Base-by-base conservation (phyloP, 805 yeast species). In the Saccharomycopsis schoenii region DNA sequence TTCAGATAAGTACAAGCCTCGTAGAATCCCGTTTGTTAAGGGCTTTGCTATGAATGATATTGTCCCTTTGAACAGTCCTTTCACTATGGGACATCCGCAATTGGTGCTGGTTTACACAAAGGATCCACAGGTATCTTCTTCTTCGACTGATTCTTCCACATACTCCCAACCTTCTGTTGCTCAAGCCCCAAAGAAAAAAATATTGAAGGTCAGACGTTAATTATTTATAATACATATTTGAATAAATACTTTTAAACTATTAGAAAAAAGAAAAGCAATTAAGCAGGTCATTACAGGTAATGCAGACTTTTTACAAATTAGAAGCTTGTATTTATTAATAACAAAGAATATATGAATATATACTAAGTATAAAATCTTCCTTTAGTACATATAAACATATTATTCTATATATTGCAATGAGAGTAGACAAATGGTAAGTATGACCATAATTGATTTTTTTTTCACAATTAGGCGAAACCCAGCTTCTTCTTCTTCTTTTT, bases 21-120 rank as follows among this genome's bases (percentile, higher is more conserved):
- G 79, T 67, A 77, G 81, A 72, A 72, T 86, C 68, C 96, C 96
- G 11, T 77, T 74, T 61, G 97, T 96, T n/a, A 82, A 83, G 66
- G 97, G 97, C 12, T 87, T 88, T 78, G 83, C 79, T 68, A 87
- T 92, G 89, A 89, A 88, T 72, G 82, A 85, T 1, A 84, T 93
- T 55, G 89, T 92, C 14, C 99, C 99, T n/a, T 78, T 90, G 37
- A 90, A 86, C 68, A 86, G 96, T 59, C 83, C 86, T 19, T 83
- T 86, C 55, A 79, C 92, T 54, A 80, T 89, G 78, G 92, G 88
- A 37, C 90, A 88, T 67, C 97, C 97, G 58, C 84, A 85, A 79
- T 84, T 91, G 1, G 89, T 84, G 64, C 73, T 79, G 61, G 81
- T 87, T 41, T 88, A 88, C 68, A 85, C 83, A 41, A 76, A 74